Percentiles rank a stretch among this genome's conserved stretches.
Conservation (phyloP, 805 yeast genomes). For the Millerozyma acaciae region DNA sequence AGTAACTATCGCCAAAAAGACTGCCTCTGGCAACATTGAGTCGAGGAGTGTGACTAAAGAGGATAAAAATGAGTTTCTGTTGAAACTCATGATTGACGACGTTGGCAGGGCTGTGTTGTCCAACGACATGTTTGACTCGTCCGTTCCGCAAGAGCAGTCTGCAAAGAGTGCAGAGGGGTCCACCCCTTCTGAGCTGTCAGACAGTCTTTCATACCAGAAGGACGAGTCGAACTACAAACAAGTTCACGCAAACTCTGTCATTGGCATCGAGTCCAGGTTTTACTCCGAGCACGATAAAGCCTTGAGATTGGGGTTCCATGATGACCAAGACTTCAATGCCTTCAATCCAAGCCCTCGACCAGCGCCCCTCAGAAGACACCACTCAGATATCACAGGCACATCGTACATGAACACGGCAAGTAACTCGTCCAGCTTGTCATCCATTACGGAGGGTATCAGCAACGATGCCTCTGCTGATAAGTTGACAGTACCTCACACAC, state of each 20-base stretch:
- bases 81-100: constrained; percentile 37
- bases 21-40: neutral
- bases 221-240: constrained; percentile 23
- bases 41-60: neutral
- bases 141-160: constrained; percentile 2
- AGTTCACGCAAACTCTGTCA: constrained; percentile 21
- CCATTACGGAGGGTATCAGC: constrained; percentile 10
- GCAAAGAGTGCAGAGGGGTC: constrained; percentile 14
- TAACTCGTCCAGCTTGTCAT: constrained; percentile 5
- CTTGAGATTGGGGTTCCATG: neutral
- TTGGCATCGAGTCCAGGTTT: constrained; percentile 22
- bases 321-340: neutral
- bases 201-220: too few relatives aligned
- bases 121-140: constrained; percentile 11
- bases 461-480: constrained; percentile 6
- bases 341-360: constrained; percentile 6
- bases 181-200: too few relatives aligned
- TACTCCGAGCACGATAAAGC: neutral
- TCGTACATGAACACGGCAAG: constrained; percentile 6
- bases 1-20: constrained; percentile 5
- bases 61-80: constrained; percentile 22
- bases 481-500: constrained; percentile 31
- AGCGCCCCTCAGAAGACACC: constrained; percentile 18
- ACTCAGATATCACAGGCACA: constrained; percentile 18
- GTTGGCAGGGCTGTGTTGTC: constrained; percentile 39